Evolutionary conservation across 2,329 filamentous ascomycete genomes (phyloP).

Genomic region (Nemania sp.): DNA sequence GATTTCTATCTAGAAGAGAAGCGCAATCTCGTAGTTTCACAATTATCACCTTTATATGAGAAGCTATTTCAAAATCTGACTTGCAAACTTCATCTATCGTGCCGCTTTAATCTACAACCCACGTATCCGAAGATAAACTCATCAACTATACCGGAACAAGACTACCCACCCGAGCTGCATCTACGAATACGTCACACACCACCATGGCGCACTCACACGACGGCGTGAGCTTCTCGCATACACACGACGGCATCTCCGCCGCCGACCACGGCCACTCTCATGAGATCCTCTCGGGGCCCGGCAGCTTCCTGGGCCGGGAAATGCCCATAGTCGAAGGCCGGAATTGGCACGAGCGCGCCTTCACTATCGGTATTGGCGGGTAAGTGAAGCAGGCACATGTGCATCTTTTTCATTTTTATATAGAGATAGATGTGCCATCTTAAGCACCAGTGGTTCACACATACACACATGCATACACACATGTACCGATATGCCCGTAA

Average conservation of each 20-base stretch:
- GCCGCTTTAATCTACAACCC: no score
- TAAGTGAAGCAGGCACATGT: conserved; percentile 54
- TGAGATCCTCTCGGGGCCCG: conserved; percentile 92
- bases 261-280: conserved; percentile 90
- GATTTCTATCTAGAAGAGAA: neutral
- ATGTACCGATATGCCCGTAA: neutral
- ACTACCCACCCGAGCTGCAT: neutral
- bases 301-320: conserved; percentile 85
- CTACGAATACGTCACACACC: conserved; percentile 10
- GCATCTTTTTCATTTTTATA: no score
- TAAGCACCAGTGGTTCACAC: neutral
- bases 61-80: no score
- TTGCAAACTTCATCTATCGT: no score
- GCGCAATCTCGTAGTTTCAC: conserved; percentile 14
- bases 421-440: neutral
- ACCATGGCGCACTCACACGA: conserved; percentile 51
- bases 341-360: conserved; percentile 85
- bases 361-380: conserved; percentile 98
- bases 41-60: no score
- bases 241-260: conserved; percentile 55
- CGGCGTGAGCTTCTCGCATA: conserved; percentile 48
- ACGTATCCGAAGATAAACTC: neutral
- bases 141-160: neutral
- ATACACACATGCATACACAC: neutral
- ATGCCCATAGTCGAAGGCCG: conserved; percentile 91